Base-by-base conservation (phyloP, 2,329 filamentous ascomycete species). In the Colletotrichum kahawae region DNA sequence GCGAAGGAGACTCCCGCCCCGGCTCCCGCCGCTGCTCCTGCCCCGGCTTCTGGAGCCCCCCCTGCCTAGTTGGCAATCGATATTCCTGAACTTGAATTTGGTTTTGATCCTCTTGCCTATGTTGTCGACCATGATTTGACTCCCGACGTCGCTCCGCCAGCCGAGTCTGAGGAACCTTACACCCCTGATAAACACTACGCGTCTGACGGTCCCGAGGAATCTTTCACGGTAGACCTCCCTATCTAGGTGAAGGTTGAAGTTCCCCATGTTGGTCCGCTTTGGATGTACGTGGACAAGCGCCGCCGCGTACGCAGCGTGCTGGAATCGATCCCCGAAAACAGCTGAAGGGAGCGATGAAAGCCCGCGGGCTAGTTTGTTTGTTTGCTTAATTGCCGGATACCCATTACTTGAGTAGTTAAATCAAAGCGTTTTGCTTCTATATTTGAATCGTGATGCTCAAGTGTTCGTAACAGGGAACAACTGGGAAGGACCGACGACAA, bases 21-120 rank as follows among this genome's bases (percentile, higher is more conserved):
- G 65, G 78, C 77, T 57, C 78, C 79, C 64, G 79, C 80, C 72
- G 77, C 79, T 64, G 78, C 77, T 57, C 78, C 79, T 51, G 78
- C 79, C 34, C 67, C 77, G 60, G 78, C 79, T 71, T 78, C 79
- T 67, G 71, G 76, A 59, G 64, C 79, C 16, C 67, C 80, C 31
- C 70, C 67, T 21, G 70, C 74, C 24, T 77, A 77, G 73, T 69
- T 36, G 29, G 34, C 54, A 21, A 27, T 29, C 13, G 27, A 29
- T 51, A 36, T 56, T 21, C 9, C 48, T n/a, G 18, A 48, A 18
- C 38, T 48, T 18, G n/a, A 38, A 13, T 16, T 24, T 38, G 60
- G 24, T 38, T 27, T 63, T 12, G 60, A 38, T 63, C 27, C 54
- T 57, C 14, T 57, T 24, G 14, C 24, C 54, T 31, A 31, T 31